Conservation (phyloP, 2,329 filamentous ascomycete species). For the Pyrenophora tritici-repentis region DNA sequence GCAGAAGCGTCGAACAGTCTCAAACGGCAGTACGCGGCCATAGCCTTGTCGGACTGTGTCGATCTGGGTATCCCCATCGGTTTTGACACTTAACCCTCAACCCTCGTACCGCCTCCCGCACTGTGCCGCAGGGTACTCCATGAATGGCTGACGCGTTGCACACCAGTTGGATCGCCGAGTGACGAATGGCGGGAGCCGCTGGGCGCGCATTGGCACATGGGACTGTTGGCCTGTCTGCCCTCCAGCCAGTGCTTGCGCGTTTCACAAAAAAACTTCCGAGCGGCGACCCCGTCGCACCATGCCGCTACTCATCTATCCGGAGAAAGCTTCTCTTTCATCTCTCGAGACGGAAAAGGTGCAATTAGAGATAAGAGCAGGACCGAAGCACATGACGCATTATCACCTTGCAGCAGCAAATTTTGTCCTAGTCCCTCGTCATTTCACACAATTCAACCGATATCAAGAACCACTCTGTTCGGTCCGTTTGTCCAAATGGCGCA, state of each 20-base stretch:
- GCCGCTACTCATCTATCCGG: constrained; percentile 13
- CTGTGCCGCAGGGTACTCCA: constrained; percentile 9
- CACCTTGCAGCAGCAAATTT: too few species aligned
- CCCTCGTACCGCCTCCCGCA: constrained; percentile 7
- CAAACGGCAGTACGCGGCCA: constrained; percentile 13
- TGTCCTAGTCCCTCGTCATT: neutral
- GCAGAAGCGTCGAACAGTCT: constrained; percentile 11
- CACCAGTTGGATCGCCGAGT: constrained; percentile 8
- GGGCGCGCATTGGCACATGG: neutral
- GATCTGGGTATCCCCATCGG: constrained; percentile 11
- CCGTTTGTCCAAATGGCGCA: constrained; percentile 3
- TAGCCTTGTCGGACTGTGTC: neutral
- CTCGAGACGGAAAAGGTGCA: neutral
- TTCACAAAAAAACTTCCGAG: constrained; percentile 18
- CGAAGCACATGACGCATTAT: neutral
- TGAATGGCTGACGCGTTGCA: constrained; percentile 12
- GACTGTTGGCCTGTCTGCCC: constrained; percentile 5
- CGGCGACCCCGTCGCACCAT: constrained; percentile 19
- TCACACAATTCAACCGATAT: constrained; percentile 4
- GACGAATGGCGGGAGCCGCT: neutral
- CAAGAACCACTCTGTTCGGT: neutral
- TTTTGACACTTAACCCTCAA: constrained; percentile 11
- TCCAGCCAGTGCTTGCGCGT: constrained; percentile 5
- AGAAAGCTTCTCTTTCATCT: too few species aligned
- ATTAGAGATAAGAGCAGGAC: constrained; percentile 8